A percentile compares a stretch with the other conserved stretches of the same genome.
Evolutionary conservation across 2,329 filamentous ascomycete species (phyloP).

Genomic region (Fusarium papillatum): DNA sequence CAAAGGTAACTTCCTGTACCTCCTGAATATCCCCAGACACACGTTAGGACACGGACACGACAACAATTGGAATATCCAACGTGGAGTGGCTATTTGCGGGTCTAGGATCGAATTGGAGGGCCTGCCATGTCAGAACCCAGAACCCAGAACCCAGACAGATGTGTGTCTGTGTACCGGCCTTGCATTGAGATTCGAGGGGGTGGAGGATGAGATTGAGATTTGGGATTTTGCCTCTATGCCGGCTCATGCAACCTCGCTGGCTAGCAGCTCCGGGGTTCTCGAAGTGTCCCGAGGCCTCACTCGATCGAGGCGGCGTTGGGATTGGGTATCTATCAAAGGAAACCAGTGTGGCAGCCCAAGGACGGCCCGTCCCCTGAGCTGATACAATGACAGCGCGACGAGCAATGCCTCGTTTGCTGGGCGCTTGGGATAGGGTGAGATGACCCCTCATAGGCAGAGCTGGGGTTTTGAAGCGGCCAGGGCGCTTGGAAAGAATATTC

Average conservation of each 20-base stretch:
- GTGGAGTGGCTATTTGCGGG: constrained; percentile 5
- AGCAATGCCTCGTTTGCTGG: constrained; percentile 11
- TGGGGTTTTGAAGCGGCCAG: constrained; percentile 9
- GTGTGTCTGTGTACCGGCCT: constrained; percentile 6
- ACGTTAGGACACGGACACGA: neutral
- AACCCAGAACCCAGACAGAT: neutral
- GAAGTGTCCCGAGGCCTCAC: neutral
- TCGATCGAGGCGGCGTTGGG: constrained; percentile 7
- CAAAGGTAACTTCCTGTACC: neutral
- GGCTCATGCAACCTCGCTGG: constrained; percentile 8
- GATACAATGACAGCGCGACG: constrained; percentile 16
- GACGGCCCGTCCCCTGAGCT: constrained; percentile 17
- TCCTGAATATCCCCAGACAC: constrained; percentile 6
- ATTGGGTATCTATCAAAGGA: constrained; percentile 25
- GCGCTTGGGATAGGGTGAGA: constrained; percentile 5
- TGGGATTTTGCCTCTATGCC: constrained; percentile 24
- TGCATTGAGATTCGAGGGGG: constrained; percentile 19
- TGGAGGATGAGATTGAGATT: constrained; percentile 25
- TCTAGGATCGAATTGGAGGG: neutral
- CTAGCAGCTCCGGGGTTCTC: neutral
- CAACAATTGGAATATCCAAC: constrained; percentile 9
- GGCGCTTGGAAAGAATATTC: constrained; percentile 14
- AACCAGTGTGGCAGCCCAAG: constrained; percentile 32
- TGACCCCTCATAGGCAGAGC: neutral
- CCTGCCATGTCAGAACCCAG: constrained; percentile 6